phyloP scores from a whole-genome alignment of 768 basidiomycete genomes.

The Punctularia strigosozonata region DNA sequence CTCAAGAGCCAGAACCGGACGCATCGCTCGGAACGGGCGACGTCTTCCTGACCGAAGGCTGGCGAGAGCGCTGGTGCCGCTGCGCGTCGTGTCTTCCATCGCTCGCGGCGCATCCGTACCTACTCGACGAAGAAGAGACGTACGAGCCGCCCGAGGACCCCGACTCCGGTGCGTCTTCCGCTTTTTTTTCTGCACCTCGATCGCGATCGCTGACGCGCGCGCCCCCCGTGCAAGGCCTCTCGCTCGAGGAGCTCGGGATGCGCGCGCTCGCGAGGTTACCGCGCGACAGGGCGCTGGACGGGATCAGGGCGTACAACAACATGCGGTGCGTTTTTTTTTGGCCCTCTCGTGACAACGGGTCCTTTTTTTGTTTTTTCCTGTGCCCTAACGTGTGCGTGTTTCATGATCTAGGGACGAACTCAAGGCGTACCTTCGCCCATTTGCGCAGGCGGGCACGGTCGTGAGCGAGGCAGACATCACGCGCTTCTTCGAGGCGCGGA shows the following conservation, averaged over 20 bases:
- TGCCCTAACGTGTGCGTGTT: background rate
- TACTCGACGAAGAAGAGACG: constrained; percentile 70
- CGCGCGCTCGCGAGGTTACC: constrained; percentile 65
- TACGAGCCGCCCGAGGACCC: constrained; percentile 84
- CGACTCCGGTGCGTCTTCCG: constrained; percentile 49
- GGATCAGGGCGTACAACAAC: constrained; percentile 73
- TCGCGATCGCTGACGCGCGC: background rate
- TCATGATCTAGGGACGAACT: constrained; percentile 46
- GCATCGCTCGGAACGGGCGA: constrained; percentile 52
- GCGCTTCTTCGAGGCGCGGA: constrained; percentile 42
- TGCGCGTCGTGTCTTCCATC: constrained; percentile 53
- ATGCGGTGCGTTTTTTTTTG: constrained; percentile 47
- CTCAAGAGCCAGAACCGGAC: too few species aligned
- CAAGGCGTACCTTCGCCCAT: constrained; percentile 61
- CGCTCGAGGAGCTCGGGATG: constrained; percentile 75
- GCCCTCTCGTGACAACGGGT: background rate
- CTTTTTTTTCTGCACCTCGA: background rate
- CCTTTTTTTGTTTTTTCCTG: constrained; percentile 1
- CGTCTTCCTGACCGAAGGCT: constrained; percentile 63
- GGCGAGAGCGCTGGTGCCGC: constrained; percentile 70
- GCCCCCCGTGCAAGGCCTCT: constrained; percentile 35
- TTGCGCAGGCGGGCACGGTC: constrained; percentile 65
- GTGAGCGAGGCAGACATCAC: constrained; percentile 65
- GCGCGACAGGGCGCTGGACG: constrained; percentile 72
- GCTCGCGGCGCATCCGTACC: constrained; percentile 41